Evolutionary conservation across 352 stramenopile species (phyloP), one percentile per base, ranked within the genome.

Genomic region (Phytophthora pini): DNA sequence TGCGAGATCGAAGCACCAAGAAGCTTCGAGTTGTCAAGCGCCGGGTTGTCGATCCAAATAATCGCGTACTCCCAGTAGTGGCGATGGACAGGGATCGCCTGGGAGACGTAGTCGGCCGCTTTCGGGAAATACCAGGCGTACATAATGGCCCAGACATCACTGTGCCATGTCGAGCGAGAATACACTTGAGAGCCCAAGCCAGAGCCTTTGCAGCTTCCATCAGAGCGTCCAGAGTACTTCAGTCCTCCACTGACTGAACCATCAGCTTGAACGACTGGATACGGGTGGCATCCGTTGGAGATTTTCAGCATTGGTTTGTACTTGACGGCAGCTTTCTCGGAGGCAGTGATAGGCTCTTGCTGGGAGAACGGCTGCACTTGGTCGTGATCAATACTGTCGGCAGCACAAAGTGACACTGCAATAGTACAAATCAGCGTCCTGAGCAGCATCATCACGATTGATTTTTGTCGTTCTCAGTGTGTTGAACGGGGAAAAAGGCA

Each of bases 51-150:
- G 4, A 27, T 41, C 45, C 55, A 63, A 1, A 63, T 36, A 11
- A 63, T 49, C 2, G 15, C 56, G 22, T 53, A 63, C 20, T 15
- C 13, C 56, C 56, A 62, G 32, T n/a, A 48, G 15, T 61, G 58
- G 6, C 31, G 48, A 26, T 60, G 49, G 5, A 29, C 48, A 3
- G 20, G 13, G 0, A 9, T 13, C 11, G 38, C 50, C 26, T 38
- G 50, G 11, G 0, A 62, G 24, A 44, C 34, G 38, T 11, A 62
- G 56, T 59, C 39, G 62, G 31, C 70, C 24, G 24, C 73, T 41
- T 81, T 78, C 17, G 73, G 70, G 51, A 81, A 78, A 59, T 81
- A 78, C 59, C 51, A 61, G 11, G 59, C 51, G 43, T 67, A 67
- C 59, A 61, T 56, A 50, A 68, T 56, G 34, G 51, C 73, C 50